A percentile compares a stretch with the other conserved stretches of the same genome.
phyloP scores from a whole-genome alignment of 805 yeast genomes.

The Nakazawaea sp. region DNA sequence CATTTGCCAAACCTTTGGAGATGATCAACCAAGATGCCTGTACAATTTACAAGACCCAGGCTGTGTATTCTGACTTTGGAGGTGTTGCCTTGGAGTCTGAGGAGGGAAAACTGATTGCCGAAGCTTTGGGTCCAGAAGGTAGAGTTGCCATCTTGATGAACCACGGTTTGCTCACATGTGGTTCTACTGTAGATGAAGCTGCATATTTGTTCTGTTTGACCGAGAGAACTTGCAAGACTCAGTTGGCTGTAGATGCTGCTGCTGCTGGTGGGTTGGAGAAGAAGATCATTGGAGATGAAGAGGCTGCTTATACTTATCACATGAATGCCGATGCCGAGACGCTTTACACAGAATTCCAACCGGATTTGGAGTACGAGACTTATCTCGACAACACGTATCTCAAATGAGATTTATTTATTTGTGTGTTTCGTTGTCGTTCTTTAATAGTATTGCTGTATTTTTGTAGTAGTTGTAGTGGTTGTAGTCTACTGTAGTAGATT shows the following conservation, averaged over 20 bases:
- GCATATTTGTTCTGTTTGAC: conserved; percentile 56
- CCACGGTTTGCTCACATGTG: conserved; percentile 70
- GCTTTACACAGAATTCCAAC: conserved; percentile 67
- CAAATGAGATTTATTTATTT: too few relatives aligned
- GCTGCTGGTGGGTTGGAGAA: conserved; percentile 33
- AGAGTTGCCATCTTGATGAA: conserved; percentile 58
- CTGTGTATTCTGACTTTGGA: conserved; percentile 65
- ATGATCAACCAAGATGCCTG: conserved; percentile 81
- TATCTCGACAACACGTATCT: conserved; percentile 9
- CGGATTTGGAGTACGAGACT: conserved; percentile 51
- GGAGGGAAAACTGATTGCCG: conserved; percentile 59
- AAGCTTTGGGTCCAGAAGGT: conserved; percentile 48
- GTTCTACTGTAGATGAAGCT: conserved; percentile 68
- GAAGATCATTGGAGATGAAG: conserved; percentile 46
- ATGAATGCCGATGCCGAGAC: conserved; percentile 60
- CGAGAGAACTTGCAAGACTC: conserved; percentile 64
- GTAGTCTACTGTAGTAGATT: too few relatives aligned
- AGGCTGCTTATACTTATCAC: conserved; percentile 59
- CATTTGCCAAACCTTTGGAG: conserved; percentile 61
- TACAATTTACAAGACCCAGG: conserved; percentile 55
- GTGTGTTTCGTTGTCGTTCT: too few relatives aligned
- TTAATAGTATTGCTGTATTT: too few relatives aligned
- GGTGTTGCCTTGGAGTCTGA: conserved; percentile 68
- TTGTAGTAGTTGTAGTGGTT: too few relatives aligned
- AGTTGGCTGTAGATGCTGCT: conserved; percentile 55